These are phyloP conservation scores for Exophiala calicioides DNA, from an alignment of 2,329 filamentous ascomycete genomes.

Conservation along the genomic window DNA sequence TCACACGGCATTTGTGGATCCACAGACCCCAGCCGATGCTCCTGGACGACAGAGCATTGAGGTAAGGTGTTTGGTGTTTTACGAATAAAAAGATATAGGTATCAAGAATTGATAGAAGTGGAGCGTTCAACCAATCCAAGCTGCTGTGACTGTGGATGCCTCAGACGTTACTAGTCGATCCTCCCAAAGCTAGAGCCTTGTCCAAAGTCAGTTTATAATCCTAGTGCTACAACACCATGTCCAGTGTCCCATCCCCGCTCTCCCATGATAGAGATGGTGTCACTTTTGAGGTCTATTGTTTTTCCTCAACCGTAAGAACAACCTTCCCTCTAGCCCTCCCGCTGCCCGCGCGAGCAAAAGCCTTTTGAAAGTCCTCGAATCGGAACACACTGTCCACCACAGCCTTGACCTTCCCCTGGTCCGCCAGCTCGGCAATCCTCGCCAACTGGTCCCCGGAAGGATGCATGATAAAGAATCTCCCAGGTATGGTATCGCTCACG, in stretches of 20 bases:
- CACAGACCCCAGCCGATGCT: conserved; percentile 52
- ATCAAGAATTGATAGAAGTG: no score
- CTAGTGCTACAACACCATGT: no score
- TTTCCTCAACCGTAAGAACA: conserved; percentile 35
- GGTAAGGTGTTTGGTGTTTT: conserved; percentile 64
- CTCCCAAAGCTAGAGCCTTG: no score
- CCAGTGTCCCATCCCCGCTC: no score
- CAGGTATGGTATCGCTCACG: conserved; percentile 34
- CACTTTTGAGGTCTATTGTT: neutral
- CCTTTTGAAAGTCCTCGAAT: conserved; percentile 43
- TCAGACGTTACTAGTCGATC: no score
- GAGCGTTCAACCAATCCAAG: no score
- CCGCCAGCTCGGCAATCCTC: conserved; percentile 42
- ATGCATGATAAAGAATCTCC: conserved; percentile 47
- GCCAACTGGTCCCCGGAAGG: conserved; percentile 37
- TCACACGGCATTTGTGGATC: conserved; percentile 60
- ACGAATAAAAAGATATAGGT: conserved; percentile 55
- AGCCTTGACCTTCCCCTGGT: conserved; percentile 39
- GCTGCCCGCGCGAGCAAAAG: conserved; percentile 42
- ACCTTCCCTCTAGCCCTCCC: conserved; percentile 49
- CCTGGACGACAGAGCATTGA: conserved; percentile 63
- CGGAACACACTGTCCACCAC: conserved; percentile 46
- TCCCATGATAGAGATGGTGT: no score
- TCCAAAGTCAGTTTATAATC: no score
- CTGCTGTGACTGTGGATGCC: no score